These are phyloP conservation scores for Penicillium parvum DNA, from an alignment of 495 filamentous ascomycete genomes.

Conservation along the genomic window DNA sequence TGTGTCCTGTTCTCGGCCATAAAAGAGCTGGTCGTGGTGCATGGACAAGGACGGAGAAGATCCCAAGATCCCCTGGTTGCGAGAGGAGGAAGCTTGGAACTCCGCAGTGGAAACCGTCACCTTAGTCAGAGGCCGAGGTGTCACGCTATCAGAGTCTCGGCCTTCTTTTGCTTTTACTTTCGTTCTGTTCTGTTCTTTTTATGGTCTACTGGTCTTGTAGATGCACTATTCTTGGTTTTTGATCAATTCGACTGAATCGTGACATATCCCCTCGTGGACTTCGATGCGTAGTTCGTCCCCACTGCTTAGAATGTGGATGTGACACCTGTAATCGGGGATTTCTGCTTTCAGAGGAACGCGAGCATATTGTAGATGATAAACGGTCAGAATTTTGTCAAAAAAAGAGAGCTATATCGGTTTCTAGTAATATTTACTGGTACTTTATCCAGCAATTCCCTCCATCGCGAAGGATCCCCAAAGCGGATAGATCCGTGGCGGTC, in stretches of 20 bases:
- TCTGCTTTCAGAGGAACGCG: conserved; percentile 8
- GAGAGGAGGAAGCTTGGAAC: conserved; percentile 1
- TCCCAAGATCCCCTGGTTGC: conserved; percentile 4
- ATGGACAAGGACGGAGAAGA: conserved; percentile 4
- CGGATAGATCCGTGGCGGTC: conserved; percentile 1
- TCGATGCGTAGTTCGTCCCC: conserved; percentile 5
- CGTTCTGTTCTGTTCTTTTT: neutral
- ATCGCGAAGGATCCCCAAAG: too few relatives aligned
- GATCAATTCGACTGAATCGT: too few relatives aligned
- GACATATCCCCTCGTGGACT: neutral
- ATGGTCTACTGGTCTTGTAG: neutral
- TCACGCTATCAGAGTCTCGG: neutral
- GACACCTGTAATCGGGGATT: conserved; percentile 5
- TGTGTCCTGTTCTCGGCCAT: too few relatives aligned
- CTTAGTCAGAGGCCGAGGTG: neutral
- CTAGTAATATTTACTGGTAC: too few relatives aligned
- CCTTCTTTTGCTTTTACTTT: neutral
- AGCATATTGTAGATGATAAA: neutral
- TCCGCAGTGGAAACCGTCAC: too few relatives aligned
- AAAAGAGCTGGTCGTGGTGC: too few relatives aligned
- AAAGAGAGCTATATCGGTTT: too few relatives aligned
- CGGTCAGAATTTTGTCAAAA: too few relatives aligned
- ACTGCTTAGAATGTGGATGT: conserved; percentile 20
- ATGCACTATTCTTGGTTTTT: neutral
- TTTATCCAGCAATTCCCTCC: too few relatives aligned